phyloP scores from a whole-genome alignment of 192 early-diverging fungal species.

The Borealophlyctis nickersoniae region DNA sequence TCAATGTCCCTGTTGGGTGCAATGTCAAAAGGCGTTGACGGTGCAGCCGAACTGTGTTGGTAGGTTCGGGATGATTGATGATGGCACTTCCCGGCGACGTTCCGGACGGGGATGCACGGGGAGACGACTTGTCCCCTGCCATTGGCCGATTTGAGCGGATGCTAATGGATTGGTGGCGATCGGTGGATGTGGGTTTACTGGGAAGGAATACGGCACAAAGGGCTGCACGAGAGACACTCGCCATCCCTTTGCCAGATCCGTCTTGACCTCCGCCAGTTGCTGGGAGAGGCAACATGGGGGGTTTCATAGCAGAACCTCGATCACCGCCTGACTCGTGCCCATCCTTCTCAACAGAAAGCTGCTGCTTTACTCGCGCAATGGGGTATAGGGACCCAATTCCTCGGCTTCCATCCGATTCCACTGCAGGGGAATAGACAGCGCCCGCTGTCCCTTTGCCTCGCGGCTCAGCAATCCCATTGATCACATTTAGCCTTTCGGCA shows the following conservation, averaged over 20 bases:
- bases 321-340: too few relatives aligned
- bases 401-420: neutral
- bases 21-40: slow-evolving; percentile 31
- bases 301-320: too few relatives aligned
- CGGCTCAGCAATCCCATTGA: slow-evolving; percentile 36
- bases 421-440: slow-evolving; percentile 1
- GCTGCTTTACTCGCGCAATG: slow-evolving; percentile 37
- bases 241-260: too few relatives aligned
- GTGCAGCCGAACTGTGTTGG: slow-evolving; percentile 12
- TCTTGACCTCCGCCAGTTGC: too few relatives aligned
- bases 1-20: slow-evolving; percentile 34
- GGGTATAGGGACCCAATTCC: slow-evolving; percentile 34
- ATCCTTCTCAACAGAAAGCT: slow-evolving; percentile 7
- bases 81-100: neutral
- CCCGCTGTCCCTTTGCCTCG: neutral
- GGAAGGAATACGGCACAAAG: neutral
- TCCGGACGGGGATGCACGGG: neutral
- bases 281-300: too few relatives aligned
- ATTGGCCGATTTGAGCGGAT: neutral
- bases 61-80: neutral
- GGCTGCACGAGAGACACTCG: too few relatives aligned
- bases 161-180: neutral
- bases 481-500: slow-evolving; percentile 18
- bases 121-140: too few relatives aligned
- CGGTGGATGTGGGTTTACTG: neutral